Evolutionary conservation across 306 rosid genomes (phyloP).

Genomic region (Inga leiocalycina): DNA sequence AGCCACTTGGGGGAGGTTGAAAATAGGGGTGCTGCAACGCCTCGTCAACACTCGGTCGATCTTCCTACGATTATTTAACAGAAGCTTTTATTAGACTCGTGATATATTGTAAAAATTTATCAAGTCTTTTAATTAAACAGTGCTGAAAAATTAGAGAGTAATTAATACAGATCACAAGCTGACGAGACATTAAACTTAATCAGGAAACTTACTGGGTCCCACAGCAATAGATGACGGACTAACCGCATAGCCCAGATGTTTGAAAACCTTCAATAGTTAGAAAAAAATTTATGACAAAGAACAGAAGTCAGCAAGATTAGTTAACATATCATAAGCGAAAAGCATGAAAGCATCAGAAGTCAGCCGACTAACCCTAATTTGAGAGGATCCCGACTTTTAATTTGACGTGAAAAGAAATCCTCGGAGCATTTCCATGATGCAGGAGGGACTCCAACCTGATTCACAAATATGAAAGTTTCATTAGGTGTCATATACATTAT

Average conservation of each 20-base stretch:
- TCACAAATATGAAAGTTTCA: conserved; percentile 28
- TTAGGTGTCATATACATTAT: conserved; percentile 14
- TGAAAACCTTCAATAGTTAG: conserved; percentile 63
- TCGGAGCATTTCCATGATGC: conserved; percentile 99
- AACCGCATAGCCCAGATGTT: conserved; percentile 79
- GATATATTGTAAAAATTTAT: not conserved
- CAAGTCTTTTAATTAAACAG: not conserved
- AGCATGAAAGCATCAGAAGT: conserved; percentile 21
- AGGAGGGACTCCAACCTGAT: conserved; percentile 73
- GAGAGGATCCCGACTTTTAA: conserved; percentile 87
- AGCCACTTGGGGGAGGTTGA: conserved; percentile 53
- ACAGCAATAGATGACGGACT: conserved; percentile 75
- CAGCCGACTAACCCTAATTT: conserved; percentile 73
- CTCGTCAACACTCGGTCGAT: conserved; percentile 73
- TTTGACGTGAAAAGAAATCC: conserved; percentile 79
- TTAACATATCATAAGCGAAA: conserved; percentile 2
- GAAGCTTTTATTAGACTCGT: not conserved
- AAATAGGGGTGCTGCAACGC: conserved; percentile 89
- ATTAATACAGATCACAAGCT: conserved; percentile 6
- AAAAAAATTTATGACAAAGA: conserved; percentile 33
- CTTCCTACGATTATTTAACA: conserved; percentile 62
- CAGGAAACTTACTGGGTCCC: conserved; percentile 84
- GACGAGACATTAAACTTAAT: conserved; percentile 20
- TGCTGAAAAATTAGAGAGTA: not conserved
- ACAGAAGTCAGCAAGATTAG: not conserved